phyloP scores from a whole-genome alignment of 75 land plant genomes.

The Cryptomeria japonica region DNA sequence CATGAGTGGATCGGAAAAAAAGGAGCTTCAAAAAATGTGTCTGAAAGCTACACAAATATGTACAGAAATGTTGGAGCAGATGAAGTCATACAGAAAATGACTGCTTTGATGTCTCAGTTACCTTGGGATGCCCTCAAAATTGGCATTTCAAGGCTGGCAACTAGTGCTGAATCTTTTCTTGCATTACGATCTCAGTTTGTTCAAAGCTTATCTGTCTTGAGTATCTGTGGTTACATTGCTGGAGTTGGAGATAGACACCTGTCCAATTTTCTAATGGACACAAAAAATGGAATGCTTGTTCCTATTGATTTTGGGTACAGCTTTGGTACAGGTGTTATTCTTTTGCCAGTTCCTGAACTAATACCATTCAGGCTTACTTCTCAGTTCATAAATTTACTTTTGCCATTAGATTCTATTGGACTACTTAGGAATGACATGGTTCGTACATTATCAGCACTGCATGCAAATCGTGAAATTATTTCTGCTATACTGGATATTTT shows the following conservation, averaged over 20 bases:
- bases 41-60: slow-evolving; percentile 39
- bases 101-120: slow-evolving; percentile 21
- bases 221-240: slow-evolving; percentile 56
- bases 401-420: slow-evolving; percentile 46
- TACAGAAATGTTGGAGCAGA: slow-evolving; percentile 29
- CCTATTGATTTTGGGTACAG: slow-evolving; percentile 65
- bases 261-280: slow-evolving; percentile 45
- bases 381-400: slow-evolving; percentile 45
- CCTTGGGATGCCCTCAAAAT: slow-evolving; percentile 47
- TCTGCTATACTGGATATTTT: slow-evolving; percentile 55
- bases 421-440: slow-evolving; percentile 50
- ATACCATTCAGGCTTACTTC: slow-evolving; percentile 49
- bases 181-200: slow-evolving; percentile 45
- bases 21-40: slow-evolving; percentile 26
- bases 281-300: slow-evolving; percentile 38
- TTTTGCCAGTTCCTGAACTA: slow-evolving; percentile 57
- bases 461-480: slow-evolving; percentile 34
- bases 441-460: slow-evolving; percentile 39
- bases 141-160: slow-evolving; percentile 45
- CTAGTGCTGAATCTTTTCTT: slow-evolving; percentile 58
- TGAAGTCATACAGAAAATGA: slow-evolving; percentile 33
- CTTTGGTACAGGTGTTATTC: slow-evolving; percentile 55
- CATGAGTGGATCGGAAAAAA: slow-evolving; percentile 39
- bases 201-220: slow-evolving; percentile 45
- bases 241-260: slow-evolving; percentile 59